Percentiles rank a stretch among this genome's conserved stretches.
Evolutionary conservation across 164 flowering plant genomes (phyloP).

Genomic region (Kalanchoe fedtschenkoi): DNA sequence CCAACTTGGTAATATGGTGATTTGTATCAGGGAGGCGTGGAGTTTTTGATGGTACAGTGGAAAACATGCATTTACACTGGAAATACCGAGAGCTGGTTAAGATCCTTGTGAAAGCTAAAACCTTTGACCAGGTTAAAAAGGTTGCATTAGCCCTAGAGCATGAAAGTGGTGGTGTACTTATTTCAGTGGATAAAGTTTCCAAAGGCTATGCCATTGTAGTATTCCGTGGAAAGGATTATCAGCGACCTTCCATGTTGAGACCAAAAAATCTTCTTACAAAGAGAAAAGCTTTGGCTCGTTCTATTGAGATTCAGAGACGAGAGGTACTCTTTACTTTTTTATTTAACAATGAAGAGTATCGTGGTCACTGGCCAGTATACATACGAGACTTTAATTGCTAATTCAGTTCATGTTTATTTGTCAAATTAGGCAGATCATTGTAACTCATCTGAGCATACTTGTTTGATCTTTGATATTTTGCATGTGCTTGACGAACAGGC

Average conservation of each 20-base stretch:
- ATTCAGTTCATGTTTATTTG: not conserved
- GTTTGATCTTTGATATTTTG: constrained; percentile 6
- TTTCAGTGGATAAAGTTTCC: constrained; percentile 81
- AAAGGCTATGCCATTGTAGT: constrained; percentile 79
- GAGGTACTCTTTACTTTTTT: constrained; percentile 40
- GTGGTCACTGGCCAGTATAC: not conserved
- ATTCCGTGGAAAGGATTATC: constrained; percentile 74
- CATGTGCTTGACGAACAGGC: constrained; percentile 44
- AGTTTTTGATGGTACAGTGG: constrained; percentile 92
- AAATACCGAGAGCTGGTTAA: constrained; percentile 88
- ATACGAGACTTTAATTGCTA: not conserved
- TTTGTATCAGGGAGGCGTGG: constrained; percentile 81
- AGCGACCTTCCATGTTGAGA: constrained; percentile 58
- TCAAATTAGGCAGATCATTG: not conserved
- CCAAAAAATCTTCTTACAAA: constrained; percentile 91
- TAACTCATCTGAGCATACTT: not conserved
- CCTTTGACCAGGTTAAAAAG: constrained; percentile 59
- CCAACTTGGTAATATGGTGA: constrained; percentile 5
- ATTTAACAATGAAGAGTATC: not conserved
- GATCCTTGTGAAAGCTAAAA: constrained; percentile 55
- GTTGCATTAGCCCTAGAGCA: constrained; percentile 76
- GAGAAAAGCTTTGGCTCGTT: constrained; percentile 87
- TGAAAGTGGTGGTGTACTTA: constrained; percentile 90
- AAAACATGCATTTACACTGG: constrained; percentile 99
- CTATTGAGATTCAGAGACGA: constrained; percentile 86